Evolutionary conservation across 257 asterid genomes (phyloP).

Genomic region (Striga asiatica): DNA sequence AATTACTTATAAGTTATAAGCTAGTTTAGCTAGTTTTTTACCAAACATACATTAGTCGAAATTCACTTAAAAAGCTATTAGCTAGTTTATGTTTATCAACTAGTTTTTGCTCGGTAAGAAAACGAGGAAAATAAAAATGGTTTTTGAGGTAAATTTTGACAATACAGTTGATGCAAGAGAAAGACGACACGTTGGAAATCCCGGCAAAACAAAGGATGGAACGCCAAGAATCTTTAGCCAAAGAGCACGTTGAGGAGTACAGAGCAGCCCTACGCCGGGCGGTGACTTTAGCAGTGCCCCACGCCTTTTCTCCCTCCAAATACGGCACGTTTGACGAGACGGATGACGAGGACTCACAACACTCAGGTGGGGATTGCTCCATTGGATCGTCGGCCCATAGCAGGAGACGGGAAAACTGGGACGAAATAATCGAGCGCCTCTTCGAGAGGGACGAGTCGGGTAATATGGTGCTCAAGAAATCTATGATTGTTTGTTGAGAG

Average conservation of each 20-base stretch:
- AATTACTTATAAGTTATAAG: no score
- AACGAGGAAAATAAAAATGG: no score
- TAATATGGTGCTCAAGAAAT: conserved; percentile 35
- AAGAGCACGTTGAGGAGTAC: conserved; percentile 56
- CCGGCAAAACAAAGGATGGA: conserved; percentile 75
- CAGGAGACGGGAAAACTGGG: conserved; percentile 54
- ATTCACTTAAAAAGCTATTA: no score
- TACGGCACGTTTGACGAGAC: conserved; percentile 63
- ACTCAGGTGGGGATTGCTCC: conserved; percentile 29
- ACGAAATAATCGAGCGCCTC: conserved; percentile 58
- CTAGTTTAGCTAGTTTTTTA: no score
- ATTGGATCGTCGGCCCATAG: conserved; percentile 35
- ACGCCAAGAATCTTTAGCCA: conserved; percentile 50
- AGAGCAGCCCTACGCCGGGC: conserved; percentile 68
- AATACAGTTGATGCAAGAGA: conserved; percentile 48
- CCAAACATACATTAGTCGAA: no score
- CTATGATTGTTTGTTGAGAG: conserved; percentile 20
- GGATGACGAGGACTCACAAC: conserved; percentile 18
- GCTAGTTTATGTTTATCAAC: no score
- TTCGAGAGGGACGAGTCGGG: conserved; percentile 65
- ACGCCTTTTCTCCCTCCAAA: conserved; percentile 56
- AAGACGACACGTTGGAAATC: conserved; percentile 36
- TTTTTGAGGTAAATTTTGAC: no score
- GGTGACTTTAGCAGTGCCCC: conserved; percentile 56
- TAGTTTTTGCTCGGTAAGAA: no score